Evolutionary conservation across 2,329 filamentous ascomycete genomes (phyloP), one percentile per base, ranked within the genome.

Genomic region (Penicillium psychrosexuale): DNA sequence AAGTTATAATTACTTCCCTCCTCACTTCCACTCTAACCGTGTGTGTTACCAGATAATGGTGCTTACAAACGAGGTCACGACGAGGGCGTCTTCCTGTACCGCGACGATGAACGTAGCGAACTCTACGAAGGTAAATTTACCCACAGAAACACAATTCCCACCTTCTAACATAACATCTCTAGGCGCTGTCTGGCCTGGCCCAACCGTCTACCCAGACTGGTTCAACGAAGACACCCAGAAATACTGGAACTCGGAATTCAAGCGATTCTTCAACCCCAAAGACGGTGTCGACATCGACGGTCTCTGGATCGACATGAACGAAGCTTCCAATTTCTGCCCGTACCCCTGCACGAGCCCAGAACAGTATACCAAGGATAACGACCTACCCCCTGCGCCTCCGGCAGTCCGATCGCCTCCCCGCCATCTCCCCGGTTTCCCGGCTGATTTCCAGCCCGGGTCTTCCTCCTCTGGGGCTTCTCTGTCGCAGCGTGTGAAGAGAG

Each of bases 121-220:
- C 68, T 82, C 27, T 82, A 80, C 57, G 64, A 80, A 56, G 83
- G 73, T 67, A 67, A 17, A 13, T 6, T 8, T 0, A 15, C 9
- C 17, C 15, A 2, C 31, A 42, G 2, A 12, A 46, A 17, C 2
- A 17, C 6, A 15, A 24, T 22, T n/a, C 4, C 9, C 1, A 34
- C 1, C 7, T 47, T 9, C 22, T 38, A 37, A 48, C 13, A 61
- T 9, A 13, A 22, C n/a, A n/a, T n/a, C n/a, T 22, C 15, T 17
- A 72, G 84, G 88, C 15, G 87, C 90, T 15, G 89, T 92, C 22
- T 93, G 89, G 89, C 86, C 89, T 6, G 89, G 89, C 43, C 80
- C 84, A 13, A 82, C 86, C 0, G 86, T 82, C 11, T 91, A 86
- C 72, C 87, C 87, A 0, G 90, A 93, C 69, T 93, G 89, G 89